Evolutionary conservation across 1,284 basidiomycete species (phyloP).

Genomic region (Apiotrichum mycotoxinovorans): DNA sequence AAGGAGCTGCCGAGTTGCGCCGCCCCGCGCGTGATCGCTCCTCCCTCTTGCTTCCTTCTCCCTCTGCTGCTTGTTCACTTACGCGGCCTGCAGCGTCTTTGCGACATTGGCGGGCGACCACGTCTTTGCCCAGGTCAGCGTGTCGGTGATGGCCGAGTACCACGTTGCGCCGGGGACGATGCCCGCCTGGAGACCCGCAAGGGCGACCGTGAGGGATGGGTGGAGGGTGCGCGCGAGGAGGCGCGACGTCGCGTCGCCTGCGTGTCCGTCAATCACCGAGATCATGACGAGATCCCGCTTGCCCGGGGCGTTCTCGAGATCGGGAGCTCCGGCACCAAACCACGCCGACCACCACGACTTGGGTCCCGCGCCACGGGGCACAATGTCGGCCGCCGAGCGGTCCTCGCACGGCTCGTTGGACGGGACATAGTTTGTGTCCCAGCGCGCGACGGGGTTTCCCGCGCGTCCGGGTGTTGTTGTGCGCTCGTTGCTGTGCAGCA

Average conservation of each 20-base stretch:
- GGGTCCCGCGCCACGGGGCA: slow-evolving; percentile 53
- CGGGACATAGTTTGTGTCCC: slow-evolving; percentile 70
- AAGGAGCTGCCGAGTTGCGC: no score
- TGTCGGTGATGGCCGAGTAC: slow-evolving; percentile 24
- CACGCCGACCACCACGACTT: slow-evolving; percentile 2
- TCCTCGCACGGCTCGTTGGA: slow-evolving; percentile 91
- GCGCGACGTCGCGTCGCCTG: slow-evolving; percentile 76
- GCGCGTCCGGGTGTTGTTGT: slow-evolving; percentile 13
- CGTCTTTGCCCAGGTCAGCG: slow-evolving; percentile 20
- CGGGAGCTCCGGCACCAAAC: neutral
- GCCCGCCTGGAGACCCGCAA: slow-evolving; percentile 56
- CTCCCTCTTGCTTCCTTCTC: no score
- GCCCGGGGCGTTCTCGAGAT: slow-evolving; percentile 1
- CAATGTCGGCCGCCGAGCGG: slow-evolving; percentile 67
- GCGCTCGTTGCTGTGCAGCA: slow-evolving; percentile 34
- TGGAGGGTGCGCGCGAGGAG: slow-evolving; percentile 82
- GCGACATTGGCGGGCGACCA: slow-evolving; percentile 36
- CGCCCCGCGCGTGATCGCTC: no score
- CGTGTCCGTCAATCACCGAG: slow-evolving; percentile 89
- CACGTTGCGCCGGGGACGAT: slow-evolving; percentile 27
- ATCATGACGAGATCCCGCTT: slow-evolving; percentile 73
- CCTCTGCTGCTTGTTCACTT: no score
- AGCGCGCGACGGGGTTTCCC: slow-evolving; percentile 53
- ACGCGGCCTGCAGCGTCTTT: slow-evolving; percentile 33
- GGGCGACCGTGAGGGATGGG: slow-evolving; percentile 76